A percentile compares a stretch with the other conserved stretches of the same genome.
Evolutionary conservation across 345 rosid genomes (phyloP).

Genomic region (Eucalyptus sp.): DNA sequence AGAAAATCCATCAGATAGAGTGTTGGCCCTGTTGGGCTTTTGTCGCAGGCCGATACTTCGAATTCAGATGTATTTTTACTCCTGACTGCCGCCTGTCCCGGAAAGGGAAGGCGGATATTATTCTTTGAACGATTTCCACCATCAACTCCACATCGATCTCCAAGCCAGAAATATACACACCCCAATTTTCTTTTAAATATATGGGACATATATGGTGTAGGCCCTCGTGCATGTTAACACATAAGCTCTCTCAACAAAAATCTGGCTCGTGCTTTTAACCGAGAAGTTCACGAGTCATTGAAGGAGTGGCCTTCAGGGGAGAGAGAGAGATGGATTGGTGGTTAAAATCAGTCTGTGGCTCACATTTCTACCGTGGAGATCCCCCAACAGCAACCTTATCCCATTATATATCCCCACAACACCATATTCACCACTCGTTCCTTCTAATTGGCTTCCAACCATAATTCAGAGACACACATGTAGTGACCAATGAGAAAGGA

Average conservation of each 20-base stretch:
- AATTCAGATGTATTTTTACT: neutral
- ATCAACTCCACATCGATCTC: neutral
- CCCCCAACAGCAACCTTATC: conserved; percentile 39
- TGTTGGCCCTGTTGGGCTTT: neutral
- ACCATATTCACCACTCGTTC: conserved; percentile 48
- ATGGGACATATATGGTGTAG: neutral
- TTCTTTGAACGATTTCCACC: neutral
- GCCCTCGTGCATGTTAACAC: neutral
- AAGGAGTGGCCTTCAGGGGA: neutral
- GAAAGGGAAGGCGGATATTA: neutral
- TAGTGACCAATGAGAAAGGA: neutral
- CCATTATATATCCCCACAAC: conserved; percentile 7
- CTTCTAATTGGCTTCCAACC: conserved; percentile 20
- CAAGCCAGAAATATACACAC: neutral
- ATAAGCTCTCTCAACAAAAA: neutral
- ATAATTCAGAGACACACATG: conserved; percentile 15
- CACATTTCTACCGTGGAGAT: neutral
- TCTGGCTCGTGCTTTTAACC: neutral
- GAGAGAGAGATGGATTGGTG: neutral
- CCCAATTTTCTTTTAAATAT: neutral
- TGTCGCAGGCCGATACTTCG: neutral
- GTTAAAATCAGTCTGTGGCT: conserved; percentile 17
- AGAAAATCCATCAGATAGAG: neutral
- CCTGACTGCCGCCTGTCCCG: neutral
- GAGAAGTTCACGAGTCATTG: neutral